phyloP scores from a whole-genome alignment of 345 rosid species.

The Rhizophora apiculata region DNA sequence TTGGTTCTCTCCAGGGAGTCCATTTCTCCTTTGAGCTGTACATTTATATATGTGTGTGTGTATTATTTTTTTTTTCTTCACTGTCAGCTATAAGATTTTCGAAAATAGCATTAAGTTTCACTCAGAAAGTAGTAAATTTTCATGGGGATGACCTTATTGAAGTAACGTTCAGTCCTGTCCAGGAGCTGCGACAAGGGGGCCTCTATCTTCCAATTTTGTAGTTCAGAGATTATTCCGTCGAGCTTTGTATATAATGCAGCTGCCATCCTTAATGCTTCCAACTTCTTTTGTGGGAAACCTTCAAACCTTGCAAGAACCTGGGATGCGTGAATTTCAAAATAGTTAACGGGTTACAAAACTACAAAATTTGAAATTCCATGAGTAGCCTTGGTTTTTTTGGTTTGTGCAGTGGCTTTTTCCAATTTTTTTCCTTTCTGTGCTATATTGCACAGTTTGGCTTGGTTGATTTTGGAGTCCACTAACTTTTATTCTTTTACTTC shows the following conservation, averaged over 20 bases:
- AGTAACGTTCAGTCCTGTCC: constrained; percentile 74
- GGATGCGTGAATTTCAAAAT: not conserved
- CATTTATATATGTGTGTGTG: too few species aligned
- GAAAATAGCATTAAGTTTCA: not conserved
- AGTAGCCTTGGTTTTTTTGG: too few species aligned
- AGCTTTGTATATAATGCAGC: constrained; percentile 59
- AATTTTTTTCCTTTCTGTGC: too few species aligned
- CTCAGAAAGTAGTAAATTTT: not conserved
- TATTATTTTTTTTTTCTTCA: not conserved
- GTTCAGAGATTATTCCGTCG: constrained; percentile 45
- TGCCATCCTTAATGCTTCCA: constrained; percentile 78
- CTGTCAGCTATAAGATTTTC: not conserved
- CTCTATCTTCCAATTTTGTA: constrained; percentile 60
- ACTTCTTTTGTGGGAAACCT: constrained; percentile 82
- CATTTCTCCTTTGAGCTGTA: constrained; percentile 70
- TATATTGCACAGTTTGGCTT: not conserved
- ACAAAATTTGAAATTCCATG: too few species aligned
- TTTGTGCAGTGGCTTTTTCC: too few species aligned
- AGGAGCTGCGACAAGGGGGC: constrained; percentile 66
- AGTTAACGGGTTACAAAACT: not conserved
- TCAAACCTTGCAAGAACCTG: constrained; percentile 89
- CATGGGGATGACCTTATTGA: constrained; percentile 50
- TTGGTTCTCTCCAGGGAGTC: constrained; percentile 72
- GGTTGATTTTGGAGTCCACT: not conserved
- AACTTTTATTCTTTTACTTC: too few species aligned